phyloP scores from a whole-genome alignment of 2,329 filamentous ascomycete species.

The Xylaria sp. region DNA sequence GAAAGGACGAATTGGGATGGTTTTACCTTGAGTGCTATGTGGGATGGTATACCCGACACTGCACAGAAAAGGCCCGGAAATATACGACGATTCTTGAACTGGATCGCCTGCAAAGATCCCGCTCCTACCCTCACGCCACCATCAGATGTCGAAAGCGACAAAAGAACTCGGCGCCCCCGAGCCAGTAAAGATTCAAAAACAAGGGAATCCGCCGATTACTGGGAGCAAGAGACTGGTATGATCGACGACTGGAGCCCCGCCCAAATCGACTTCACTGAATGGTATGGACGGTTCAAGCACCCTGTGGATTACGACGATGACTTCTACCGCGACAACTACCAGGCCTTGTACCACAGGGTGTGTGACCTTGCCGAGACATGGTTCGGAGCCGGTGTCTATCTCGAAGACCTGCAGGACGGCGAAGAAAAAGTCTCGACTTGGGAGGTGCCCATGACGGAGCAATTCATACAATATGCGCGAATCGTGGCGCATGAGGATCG shows the following conservation, averaged over 20 bases:
- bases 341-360: constrained; percentile 45
- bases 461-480: constrained; percentile 52
- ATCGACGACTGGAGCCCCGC: constrained; percentile 38
- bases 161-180: not conserved
- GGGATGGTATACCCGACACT: constrained; percentile 29
- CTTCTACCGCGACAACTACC: constrained; percentile 45
- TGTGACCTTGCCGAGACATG: constrained; percentile 43
- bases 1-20: constrained; percentile 15
- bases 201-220: not conserved
- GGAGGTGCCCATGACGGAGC: constrained; percentile 44
- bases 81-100: constrained; percentile 15
- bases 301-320: constrained; percentile 42
- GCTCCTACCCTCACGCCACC: constrained; percentile 20
- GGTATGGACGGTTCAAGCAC: constrained; percentile 37
- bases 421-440: constrained; percentile 36
- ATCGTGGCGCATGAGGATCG: constrained; percentile 52
- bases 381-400: constrained; percentile 44
- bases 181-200: no score
- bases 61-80: constrained; percentile 30
- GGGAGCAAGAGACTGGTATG: constrained; percentile 16
- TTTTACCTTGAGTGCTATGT: constrained; percentile 29
- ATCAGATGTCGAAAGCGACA: not conserved
- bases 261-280: constrained; percentile 42
- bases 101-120: constrained; percentile 4
- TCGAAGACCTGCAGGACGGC: constrained; percentile 34